phyloP scores from a whole-genome alignment of 2,329 filamentous ascomycete genomes.

The Aspergillus fructus region DNA sequence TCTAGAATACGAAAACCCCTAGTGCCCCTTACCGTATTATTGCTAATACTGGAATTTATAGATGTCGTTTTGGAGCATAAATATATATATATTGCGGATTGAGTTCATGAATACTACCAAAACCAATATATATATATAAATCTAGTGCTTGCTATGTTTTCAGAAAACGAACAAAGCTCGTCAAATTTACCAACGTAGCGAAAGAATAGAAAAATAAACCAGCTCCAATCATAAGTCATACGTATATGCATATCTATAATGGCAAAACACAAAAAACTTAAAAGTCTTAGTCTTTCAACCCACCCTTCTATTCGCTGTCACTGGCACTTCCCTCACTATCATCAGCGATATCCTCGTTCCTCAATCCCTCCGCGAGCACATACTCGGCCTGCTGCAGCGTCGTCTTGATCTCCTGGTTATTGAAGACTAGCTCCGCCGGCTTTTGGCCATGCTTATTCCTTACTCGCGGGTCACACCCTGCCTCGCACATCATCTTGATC shows the following conservation, averaged over 20 bases:
- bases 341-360: slow-evolving; percentile 31
- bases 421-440: slow-evolving; percentile 45
- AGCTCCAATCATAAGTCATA: slow-evolving; percentile 17
- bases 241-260: slow-evolving; percentile 18
- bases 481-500: slow-evolving; percentile 51
- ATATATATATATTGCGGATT: neutral
- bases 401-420: slow-evolving; percentile 43
- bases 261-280: neutral
- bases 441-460: slow-evolving; percentile 50
- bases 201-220: neutral
- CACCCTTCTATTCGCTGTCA: slow-evolving; percentile 36
- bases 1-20: neutral
- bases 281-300: neutral
- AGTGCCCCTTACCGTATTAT: too few relatives aligned
- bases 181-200: neutral
- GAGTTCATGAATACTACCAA: neutral
- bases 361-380: slow-evolving; percentile 46
- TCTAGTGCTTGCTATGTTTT: neutral
- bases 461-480: slow-evolving; percentile 49
- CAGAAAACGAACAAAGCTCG: neutral
- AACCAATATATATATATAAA: neutral
- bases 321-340: slow-evolving; percentile 42
- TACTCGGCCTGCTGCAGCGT: slow-evolving; percentile 48
- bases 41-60: neutral
- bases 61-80: neutral